Percentiles rank a stretch among this genome's conserved stretches.
Evolutionary conservation across 495 filamentous ascomycete genomes (phyloP).

Genomic region (Penicillium soppii): DNA sequence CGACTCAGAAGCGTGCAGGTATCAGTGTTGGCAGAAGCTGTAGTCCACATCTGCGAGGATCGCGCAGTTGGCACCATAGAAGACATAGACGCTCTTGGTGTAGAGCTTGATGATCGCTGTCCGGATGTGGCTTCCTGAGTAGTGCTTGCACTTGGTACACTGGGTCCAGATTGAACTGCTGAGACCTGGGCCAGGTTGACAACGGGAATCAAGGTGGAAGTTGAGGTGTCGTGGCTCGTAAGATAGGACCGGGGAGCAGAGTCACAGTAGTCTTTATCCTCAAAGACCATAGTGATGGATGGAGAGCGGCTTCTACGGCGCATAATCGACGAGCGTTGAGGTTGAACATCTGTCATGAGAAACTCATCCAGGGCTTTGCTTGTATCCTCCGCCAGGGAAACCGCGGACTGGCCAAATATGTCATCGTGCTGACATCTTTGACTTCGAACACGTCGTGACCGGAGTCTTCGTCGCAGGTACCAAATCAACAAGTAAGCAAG

Average conservation of each 20-base stretch:
- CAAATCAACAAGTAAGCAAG: slow-evolving; percentile 14
- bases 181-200: neutral
- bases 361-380: slow-evolving; percentile 19
- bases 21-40: slow-evolving; percentile 2
- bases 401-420: slow-evolving; percentile 14
- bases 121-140: neutral
- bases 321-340: slow-evolving; percentile 29
- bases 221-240: slow-evolving; percentile 8
- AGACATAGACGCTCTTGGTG: slow-evolving; percentile 1
- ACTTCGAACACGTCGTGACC: slow-evolving; percentile 9
- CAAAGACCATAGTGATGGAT: slow-evolving; percentile 20
- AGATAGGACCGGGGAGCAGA: slow-evolving; percentile 1
- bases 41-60: slow-evolving; percentile 18
- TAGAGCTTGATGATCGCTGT: neutral
- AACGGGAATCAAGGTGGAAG: neutral
- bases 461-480: slow-evolving; percentile 11
- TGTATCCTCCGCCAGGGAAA: slow-evolving; percentile 18
- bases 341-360: slow-evolving; percentile 23
- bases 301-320: slow-evolving; percentile 28
- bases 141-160: neutral
- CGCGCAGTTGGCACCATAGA: neutral
- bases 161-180: neutral
- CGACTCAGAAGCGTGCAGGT: slow-evolving; percentile 2
- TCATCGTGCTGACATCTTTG: slow-evolving; percentile 4
- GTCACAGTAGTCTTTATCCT: slow-evolving; percentile 12